Conservation (phyloP, 2,329 filamentous ascomycete genomes). For the Hypoxylon sp. region DNA sequence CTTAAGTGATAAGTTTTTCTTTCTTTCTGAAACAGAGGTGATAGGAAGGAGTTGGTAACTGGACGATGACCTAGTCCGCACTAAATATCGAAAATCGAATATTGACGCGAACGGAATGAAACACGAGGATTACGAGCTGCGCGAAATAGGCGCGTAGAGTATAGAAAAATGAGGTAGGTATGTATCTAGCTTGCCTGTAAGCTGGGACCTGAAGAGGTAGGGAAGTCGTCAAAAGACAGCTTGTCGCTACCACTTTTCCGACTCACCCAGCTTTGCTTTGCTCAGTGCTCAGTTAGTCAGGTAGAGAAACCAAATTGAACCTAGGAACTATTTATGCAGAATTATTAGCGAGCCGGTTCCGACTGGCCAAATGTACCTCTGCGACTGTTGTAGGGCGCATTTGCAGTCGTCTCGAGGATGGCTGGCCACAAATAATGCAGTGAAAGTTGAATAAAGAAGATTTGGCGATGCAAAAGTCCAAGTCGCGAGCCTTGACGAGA, state of each 20-base stretch:
- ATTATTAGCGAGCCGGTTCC: neutral
- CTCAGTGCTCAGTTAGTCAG: neutral
- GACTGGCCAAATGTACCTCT: neutral
- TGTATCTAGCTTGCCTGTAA: slow-evolving; percentile 14
- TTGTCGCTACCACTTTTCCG: slow-evolving; percentile 16
- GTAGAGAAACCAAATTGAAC: neutral
- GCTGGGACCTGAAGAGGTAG: slow-evolving; percentile 5
- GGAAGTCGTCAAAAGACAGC: slow-evolving; percentile 11
- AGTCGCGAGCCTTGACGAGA: slow-evolving; percentile 39
- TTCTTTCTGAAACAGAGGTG: slow-evolving; percentile 4
- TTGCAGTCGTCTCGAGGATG: slow-evolving; percentile 2
- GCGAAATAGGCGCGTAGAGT: slow-evolving; percentile 21
- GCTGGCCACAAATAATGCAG: slow-evolving; percentile 12
- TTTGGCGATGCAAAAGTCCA: slow-evolving; percentile 35
- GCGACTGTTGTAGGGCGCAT: slow-evolving; percentile 1
- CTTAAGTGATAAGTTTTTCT: slow-evolving; percentile 11
- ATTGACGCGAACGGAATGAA: slow-evolving; percentile 12
- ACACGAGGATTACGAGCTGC: slow-evolving; percentile 3
- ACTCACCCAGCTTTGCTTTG: slow-evolving; percentile 4
- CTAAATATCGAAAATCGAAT: slow-evolving; percentile 24
- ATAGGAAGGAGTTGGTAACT: slow-evolving; percentile 3
- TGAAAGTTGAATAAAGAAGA: slow-evolving; percentile 27
- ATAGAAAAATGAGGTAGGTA: slow-evolving; percentile 3
- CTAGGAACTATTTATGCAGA: neutral
- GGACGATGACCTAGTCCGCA: slow-evolving; percentile 16